Base-by-base conservation (phyloP, 2,329 filamentous ascomycete species). In the Ceratocystis lukuohia region DNA sequence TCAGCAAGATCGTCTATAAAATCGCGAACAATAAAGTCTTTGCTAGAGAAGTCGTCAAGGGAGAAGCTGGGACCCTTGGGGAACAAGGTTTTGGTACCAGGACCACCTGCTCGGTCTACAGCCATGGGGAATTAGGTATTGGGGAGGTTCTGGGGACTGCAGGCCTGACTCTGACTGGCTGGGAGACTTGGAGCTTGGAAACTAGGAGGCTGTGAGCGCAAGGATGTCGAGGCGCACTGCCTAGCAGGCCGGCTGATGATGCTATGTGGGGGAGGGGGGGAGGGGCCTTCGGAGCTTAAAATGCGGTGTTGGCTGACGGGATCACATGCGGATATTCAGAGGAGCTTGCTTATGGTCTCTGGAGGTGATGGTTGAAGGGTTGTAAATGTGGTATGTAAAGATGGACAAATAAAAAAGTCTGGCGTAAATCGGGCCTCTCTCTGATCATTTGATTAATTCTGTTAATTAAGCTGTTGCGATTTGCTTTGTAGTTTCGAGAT, bases 1-100 rank as follows among this genome's bases (percentile, higher is more conserved):
- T 97, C 92, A 63, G 93, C 94, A 67, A 99, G 85, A 64, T 87
- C 85, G 75, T 99, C 95, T 71, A 99, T 87, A 74, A 99, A 99
- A 78, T 99, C 94, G 73, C 96, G 91, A 70, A 97, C 93, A 69
- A 97, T 96, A 73, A 97, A 99, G 77, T 97, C 94, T 72, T 89
- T 89, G 74, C 82, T 89, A 67, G 89, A 89, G 76, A 92, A 91
- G 77, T 92, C 91, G 57, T 96, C 90, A 69, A 97, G 81, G 8
- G 86, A 90, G 78, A 96, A 96, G 75, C 82, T 88, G 68, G 90
- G 89, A 48, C 87, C 89, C 75, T 85, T 85, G 67, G 88, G 87
- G 74, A 89, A 93, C 73, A 92, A 81, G 70, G 85, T 81, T 77
- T 86, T 82, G 71, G 84, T 81, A 68, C 80, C 80, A 69, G 74